Conservation (phyloP, 1,284 basidiomycete species). For the Trametes sp. region DNA sequence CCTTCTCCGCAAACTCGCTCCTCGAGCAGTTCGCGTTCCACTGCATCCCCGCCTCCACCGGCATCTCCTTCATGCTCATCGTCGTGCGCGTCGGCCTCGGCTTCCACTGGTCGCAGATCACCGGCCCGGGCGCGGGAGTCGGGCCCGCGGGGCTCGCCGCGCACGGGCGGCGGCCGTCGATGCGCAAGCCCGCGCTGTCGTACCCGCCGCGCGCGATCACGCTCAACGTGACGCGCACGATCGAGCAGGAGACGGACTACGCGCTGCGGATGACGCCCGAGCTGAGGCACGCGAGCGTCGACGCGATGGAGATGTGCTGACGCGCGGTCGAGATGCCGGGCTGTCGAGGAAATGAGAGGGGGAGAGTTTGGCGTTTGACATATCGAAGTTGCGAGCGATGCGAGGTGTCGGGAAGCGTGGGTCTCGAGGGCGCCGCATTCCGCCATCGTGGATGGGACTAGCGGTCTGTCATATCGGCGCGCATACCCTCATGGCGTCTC, state of each 20-base stretch:
- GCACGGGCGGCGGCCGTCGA: slow-evolving; percentile 2
- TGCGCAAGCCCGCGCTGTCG: slow-evolving; percentile 11
- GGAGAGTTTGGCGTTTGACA: too few species aligned
- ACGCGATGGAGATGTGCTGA: slow-evolving; percentile 9
- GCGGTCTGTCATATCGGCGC: background rate
- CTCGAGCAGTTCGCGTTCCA: slow-evolving; percentile 26
- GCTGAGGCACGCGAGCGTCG: background rate
- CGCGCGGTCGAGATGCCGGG: background rate
- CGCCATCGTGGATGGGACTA: too few species aligned
- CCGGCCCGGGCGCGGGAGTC: background rate
- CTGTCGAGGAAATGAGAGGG: background rate
- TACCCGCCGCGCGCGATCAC: slow-evolving; percentile 22
- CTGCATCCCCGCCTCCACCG: slow-evolving; percentile 28
- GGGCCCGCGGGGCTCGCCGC: background rate
- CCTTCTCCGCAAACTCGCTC: slow-evolving; percentile 20
- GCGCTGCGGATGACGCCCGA: slow-evolving; percentile 18
- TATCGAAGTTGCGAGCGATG: too few species aligned
- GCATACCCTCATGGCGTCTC: background rate
- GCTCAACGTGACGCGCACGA: slow-evolving; percentile 25
- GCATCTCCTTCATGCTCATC: slow-evolving; percentile 33
- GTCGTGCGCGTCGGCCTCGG: slow-evolving; percentile 30
- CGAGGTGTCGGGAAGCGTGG: too few species aligned
- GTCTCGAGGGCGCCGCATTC: too few species aligned
- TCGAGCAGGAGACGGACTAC: slow-evolving; percentile 29
- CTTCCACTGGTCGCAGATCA: slow-evolving; percentile 24